Percentiles rank a stretch among this genome's conserved stretches.
Evolutionary conservation across 768 basidiomycete species (phyloP).

Genomic region (Leccinum disarticulatum): DNA sequence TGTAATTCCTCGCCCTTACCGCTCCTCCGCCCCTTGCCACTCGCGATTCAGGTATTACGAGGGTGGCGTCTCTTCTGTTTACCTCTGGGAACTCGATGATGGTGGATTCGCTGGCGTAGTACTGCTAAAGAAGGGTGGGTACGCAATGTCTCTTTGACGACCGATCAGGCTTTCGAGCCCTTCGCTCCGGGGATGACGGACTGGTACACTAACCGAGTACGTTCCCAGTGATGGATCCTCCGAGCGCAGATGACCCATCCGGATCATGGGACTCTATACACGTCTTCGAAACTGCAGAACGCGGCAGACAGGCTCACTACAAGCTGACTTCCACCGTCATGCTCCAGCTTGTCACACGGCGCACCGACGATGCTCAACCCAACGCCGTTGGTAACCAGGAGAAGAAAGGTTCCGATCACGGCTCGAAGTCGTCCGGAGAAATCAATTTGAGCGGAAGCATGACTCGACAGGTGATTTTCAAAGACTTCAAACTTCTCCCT

Average conservation of each 20-base stretch:
- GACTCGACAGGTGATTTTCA: constrained; percentile 82
- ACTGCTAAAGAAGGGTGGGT: constrained; percentile 87
- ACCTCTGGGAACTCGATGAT: constrained; percentile 97
- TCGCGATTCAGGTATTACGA: constrained; percentile 77
- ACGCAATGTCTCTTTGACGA: not conserved
- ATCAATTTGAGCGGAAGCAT: constrained; percentile 91
- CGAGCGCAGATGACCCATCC: constrained; percentile 57
- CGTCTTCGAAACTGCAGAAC: constrained; percentile 92
- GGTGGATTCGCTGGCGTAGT: constrained; percentile 97
- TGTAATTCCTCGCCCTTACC: not conserved
- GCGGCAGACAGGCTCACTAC: constrained; percentile 91
- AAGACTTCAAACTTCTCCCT: constrained; percentile 7
- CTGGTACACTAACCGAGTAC: constrained; percentile 2
- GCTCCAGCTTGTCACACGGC: constrained; percentile 78
- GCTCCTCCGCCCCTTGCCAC: not conserved
- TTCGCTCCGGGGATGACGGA: constrained; percentile 3
- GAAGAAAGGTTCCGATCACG: constrained; percentile 42
- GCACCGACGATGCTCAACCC: constrained; percentile 28
- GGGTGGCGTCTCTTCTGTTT: constrained; percentile 96
- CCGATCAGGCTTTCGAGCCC: constrained; percentile 1
- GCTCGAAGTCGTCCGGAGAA: constrained; percentile 66
- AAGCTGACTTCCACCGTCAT: constrained; percentile 97
- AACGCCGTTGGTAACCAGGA: constrained; percentile 24
- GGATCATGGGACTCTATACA: constrained; percentile 99
- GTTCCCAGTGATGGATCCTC: constrained; percentile 60